These are phyloP conservation scores for Gyrodon lividus DNA, from an alignment of 768 basidiomycete species.

Conservation along the genomic window DNA sequence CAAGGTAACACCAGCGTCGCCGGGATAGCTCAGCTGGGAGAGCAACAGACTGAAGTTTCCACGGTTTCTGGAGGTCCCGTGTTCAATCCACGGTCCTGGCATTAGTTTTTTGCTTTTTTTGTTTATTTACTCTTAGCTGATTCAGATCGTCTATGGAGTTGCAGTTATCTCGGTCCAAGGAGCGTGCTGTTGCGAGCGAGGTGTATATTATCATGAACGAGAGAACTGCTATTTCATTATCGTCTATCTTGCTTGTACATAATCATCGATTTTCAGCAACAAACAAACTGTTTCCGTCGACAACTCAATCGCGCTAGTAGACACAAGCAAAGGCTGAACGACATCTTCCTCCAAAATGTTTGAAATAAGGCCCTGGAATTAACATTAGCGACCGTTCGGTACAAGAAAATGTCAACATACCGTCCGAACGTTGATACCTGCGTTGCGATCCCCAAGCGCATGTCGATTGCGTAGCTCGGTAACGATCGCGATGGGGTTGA, in stretches of 20 bases:
- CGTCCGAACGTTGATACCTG: conserved; percentile 98
- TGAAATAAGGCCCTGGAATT: conserved; percentile 81
- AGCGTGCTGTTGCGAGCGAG: background rate
- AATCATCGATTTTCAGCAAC: conserved; percentile 93
- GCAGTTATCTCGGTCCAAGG: too few species aligned
- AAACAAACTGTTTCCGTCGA: conserved; percentile 98
- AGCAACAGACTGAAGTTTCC: conserved; percentile 68
- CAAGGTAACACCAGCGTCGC: conserved; percentile 15
- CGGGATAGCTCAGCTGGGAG: conserved; percentile 76
- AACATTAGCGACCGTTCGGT: conserved; percentile 6
- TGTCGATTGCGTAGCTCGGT: conserved; percentile 97
- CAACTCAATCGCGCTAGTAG: conserved; percentile 92
- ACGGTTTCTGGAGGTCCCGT: conserved; percentile 69
- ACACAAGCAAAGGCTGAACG: conserved; percentile 91
- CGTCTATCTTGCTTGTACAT: conserved; percentile 72
- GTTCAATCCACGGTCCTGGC: conserved; percentile 80
- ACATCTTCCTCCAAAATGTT: conserved; percentile 98
- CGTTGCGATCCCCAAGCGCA: conserved; percentile 89
- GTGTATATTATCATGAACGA: background rate
- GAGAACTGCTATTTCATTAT: background rate
- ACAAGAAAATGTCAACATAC: conserved; percentile 40
- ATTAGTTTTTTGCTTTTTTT: conserved; percentile 29
- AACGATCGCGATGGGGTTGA: conserved; percentile 97
- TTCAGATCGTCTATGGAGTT: too few species aligned
- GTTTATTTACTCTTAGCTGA: too few species aligned